Conservation (phyloP, 1,284 basidiomycete genomes). For the Acaromyces ingoldii region DNA sequence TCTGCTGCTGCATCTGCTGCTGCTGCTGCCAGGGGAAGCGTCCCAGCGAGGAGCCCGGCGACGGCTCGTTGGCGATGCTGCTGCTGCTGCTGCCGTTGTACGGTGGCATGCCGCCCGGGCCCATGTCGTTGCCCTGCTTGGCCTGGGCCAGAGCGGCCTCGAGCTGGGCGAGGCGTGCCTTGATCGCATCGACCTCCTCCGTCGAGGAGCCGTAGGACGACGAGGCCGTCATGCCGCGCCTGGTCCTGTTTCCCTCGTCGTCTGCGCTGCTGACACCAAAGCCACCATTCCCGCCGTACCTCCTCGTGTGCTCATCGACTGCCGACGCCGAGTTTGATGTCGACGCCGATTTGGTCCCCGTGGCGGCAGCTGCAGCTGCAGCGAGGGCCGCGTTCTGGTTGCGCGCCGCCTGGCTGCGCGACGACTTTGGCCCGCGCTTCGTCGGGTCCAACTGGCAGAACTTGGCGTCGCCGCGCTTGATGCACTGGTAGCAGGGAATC, state of each 20-base stretch:
- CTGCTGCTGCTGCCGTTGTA: too few species aligned
- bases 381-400: neutral
- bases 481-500: constrained; percentile 45
- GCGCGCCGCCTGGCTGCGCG: neutral
- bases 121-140: too few species aligned
- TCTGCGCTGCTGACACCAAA: too few species aligned
- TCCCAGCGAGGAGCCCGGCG: constrained; percentile 15
- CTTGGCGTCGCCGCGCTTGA: constrained; percentile 43
- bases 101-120: too few species aligned
- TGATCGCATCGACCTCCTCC: constrained; percentile 43
- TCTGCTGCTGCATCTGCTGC: too few species aligned
- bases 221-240: too few species aligned
- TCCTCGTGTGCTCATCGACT: too few species aligned
- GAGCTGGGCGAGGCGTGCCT: constrained; percentile 41
- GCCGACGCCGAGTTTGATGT: neutral
- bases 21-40: too few species aligned
- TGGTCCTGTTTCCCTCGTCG: too few species aligned
- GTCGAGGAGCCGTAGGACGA: constrained; percentile 18
- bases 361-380: neutral
- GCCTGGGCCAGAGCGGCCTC: constrained; percentile 21
- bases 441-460: constrained; percentile 38
- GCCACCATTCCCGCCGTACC: too few species aligned
- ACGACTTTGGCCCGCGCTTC: constrained; percentile 10
- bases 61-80: too few species aligned
- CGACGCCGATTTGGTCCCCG: neutral